A percentile compares a stretch with the other conserved stretches of the same genome.
These are phyloP conservation scores for Metschnikowia borealis DNA, from an alignment of 805 yeast species.

Conservation along the genomic window DNA sequence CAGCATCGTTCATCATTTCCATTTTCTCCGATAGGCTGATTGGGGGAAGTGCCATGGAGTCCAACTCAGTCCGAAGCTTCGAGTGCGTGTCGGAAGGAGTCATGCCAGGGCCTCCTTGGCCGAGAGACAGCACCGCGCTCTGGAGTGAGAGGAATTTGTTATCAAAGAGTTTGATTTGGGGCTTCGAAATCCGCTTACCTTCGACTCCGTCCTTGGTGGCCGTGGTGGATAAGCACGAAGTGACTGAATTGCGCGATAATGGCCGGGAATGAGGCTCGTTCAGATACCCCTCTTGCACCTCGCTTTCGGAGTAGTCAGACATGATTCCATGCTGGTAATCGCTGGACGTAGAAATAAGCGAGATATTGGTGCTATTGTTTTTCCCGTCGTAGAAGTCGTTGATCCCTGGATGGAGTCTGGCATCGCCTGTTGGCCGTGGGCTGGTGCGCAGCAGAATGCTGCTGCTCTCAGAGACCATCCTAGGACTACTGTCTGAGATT, in stretches of 20 bases:
- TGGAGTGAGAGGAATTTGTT: background rate
- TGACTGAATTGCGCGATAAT: constrained; percentile 55
- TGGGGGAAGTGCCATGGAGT: constrained; percentile 27
- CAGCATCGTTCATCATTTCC: constrained; percentile 26
- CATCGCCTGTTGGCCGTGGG: background rate
- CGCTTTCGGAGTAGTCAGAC: constrained; percentile 8
- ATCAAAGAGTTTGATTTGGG: constrained; percentile 21
- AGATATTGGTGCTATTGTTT: constrained; percentile 20
- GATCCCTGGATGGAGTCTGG: background rate
- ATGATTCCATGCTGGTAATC: constrained; percentile 22
- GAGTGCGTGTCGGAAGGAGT: background rate
- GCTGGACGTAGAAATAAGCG: constrained; percentile 24
- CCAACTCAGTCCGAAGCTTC: constrained; percentile 6
- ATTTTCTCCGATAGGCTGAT: constrained; percentile 45
- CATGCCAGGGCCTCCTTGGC: background rate
- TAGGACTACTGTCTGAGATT: background rate
- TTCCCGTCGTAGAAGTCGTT: background rate
- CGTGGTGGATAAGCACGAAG: constrained; percentile 66
- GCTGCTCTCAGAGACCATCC: background rate
- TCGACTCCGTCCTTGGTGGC: constrained; percentile 75
- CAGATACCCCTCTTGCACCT: background rate
- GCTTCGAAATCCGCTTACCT: constrained; percentile 47
- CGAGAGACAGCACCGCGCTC: background rate
- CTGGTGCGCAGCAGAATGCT: constrained; percentile 1
- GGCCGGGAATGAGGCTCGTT: constrained; percentile 46